phyloP scores from a whole-genome alignment of 2,329 filamentous ascomycete genomes.

The Ophiognomonia clavigignenti-juglandacearum region DNA sequence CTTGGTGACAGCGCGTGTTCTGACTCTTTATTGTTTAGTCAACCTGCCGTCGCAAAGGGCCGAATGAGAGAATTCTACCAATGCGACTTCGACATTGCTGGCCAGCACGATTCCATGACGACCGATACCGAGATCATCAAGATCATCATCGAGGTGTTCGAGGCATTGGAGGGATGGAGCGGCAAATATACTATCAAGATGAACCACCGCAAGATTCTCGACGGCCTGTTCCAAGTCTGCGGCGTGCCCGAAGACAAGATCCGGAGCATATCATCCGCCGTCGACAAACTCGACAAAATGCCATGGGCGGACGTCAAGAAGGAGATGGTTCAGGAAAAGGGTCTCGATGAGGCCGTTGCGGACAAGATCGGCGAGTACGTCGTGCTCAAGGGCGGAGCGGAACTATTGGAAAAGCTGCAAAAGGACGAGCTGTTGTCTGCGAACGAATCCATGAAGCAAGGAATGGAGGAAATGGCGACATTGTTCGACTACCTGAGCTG shows the following conservation, averaged over 20 bases:
- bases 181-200: slow-evolving; percentile 75
- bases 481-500: slow-evolving; percentile 79
- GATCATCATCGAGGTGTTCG: slow-evolving; percentile 81
- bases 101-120: slow-evolving; percentile 82
- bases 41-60: slow-evolving; percentile 79
- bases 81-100: slow-evolving; percentile 95
- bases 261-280: slow-evolving; percentile 82
- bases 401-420: slow-evolving; percentile 67
- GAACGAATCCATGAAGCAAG: slow-evolving; percentile 72
- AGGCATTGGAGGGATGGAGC: slow-evolving; percentile 65
- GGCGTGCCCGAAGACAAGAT: slow-evolving; percentile 86
- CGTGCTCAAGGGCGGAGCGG: slow-evolving; percentile 60
- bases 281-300: slow-evolving; percentile 93
- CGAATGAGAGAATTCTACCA: slow-evolving; percentile 96
- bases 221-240: slow-evolving; percentile 86
- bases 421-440: slow-evolving; percentile 62
- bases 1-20: slow-evolving; percentile 51
- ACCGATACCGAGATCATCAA: slow-evolving; percentile 86
- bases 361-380: slow-evolving; percentile 86
- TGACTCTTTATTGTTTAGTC: background rate
- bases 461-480: slow-evolving; percentile 73
- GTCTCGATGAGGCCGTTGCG: slow-evolving; percentile 68
- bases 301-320: slow-evolving; percentile 86
- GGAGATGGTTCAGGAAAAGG: slow-evolving; percentile 93
- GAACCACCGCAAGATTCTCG: slow-evolving; percentile 91